Percentiles rank a stretch among this genome's conserved stretches.
phyloP scores from a whole-genome alignment of 257 asterid species.

The Gentiana dahurica region DNA sequence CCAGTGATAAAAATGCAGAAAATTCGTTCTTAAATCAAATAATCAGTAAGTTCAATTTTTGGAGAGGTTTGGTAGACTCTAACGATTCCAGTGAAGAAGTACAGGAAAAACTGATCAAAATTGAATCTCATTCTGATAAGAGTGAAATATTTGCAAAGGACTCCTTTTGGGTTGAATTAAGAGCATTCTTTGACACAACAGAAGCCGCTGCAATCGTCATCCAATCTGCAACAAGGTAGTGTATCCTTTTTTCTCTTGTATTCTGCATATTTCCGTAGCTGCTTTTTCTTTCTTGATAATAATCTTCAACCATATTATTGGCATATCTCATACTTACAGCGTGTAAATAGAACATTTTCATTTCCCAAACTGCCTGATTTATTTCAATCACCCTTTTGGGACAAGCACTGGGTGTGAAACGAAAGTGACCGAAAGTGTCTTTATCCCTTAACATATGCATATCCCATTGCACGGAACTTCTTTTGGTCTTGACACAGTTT shows the following conservation, averaged over 20 bases:
- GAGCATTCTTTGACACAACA: constrained; percentile 37
- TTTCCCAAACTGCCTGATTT: too few relatives aligned
- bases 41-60: constrained; percentile 29
- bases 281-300: not conserved
- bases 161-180: constrained; percentile 62
- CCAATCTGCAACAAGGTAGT: constrained; percentile 62
- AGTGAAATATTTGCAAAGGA: constrained; percentile 33
- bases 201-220: constrained; percentile 33
- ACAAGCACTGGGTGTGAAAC: too few relatives aligned
- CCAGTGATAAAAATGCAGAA: constrained; percentile 15
- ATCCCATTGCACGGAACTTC: too few relatives aligned
- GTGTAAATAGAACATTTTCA: too few relatives aligned
- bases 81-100: constrained; percentile 19
- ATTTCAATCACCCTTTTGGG: too few relatives aligned
- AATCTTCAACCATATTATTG: too few relatives aligned
- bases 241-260: not conserved
- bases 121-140: constrained; percentile 5
- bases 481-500: too few relatives aligned
- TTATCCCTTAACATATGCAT: too few relatives aligned
- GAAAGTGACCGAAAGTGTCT: too few relatives aligned
- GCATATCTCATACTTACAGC: too few relatives aligned
- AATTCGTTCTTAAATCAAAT: constrained; percentile 17
- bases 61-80: constrained; percentile 22
- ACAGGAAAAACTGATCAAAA: constrained; percentile 15
- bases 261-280: not conserved